Evolutionary conservation across 2,329 filamentous ascomycete genomes (phyloP), one percentile per base, ranked within the genome.

Genomic region (Proliferodiscus dingleyae): DNA sequence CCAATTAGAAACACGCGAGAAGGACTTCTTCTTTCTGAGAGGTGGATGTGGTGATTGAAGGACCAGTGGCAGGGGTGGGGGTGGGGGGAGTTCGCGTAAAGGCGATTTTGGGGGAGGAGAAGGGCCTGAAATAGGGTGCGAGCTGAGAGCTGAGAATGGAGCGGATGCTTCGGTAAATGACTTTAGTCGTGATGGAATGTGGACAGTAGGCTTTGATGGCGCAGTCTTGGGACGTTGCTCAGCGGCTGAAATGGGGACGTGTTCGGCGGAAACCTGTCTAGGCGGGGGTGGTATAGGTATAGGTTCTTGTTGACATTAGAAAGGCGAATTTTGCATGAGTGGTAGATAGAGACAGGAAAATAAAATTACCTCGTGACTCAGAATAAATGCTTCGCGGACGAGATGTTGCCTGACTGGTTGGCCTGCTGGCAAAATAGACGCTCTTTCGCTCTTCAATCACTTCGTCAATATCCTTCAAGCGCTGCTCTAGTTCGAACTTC

Each of bases 21-120:
- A 83, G 0, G 79, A 81, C 58, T 83, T 83, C 69, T 82, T 83
- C 68, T 83, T 83, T 47, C 80, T 69, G 50, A 83, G 60, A 2
- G 77, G 77, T 6, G 78, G 78, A n/a, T 43, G 49, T 11, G 50
- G 42, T 26, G 50, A 26, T 45, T 80, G 68, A 13, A 79, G 72
- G 19, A 81, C 69, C 0, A 78, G 78, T 4, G 81, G 65, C 2
- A 79, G 78, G 1, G 78, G 78, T 1, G 75, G 68, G 22, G 55
- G 51, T 15, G 53, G 47, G 21, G 24, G 37, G 11, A 36, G 53
- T 44, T 54, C 44, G 23, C 30, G 47, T 24, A 30, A 44, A 23
- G n/a, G 51, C 10, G 7, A 39, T 37, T 37, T 44, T n/a, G 38
- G 36, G 19, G 50, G 26, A 45, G 38, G 44, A 40, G 50, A 46